phyloP scores from a whole-genome alignment of 495 filamentous ascomycete genomes.

The Aspergillus ellipticus region DNA sequence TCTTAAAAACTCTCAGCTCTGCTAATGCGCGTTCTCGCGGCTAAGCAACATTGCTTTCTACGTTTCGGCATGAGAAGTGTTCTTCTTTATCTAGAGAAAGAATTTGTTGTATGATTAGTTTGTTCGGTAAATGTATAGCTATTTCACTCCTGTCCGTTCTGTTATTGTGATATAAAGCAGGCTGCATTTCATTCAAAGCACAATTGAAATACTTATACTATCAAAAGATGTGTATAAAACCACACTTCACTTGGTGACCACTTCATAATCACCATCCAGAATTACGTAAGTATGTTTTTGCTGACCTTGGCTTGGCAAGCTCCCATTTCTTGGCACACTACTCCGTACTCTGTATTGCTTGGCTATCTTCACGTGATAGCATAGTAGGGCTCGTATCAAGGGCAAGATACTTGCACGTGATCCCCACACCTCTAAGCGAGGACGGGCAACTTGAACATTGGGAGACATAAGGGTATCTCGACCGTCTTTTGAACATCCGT shows the following conservation, averaged over 20 bases:
- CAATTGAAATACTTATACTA: background rate
- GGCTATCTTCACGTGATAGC: slow-evolving; percentile 19
- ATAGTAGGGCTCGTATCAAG: slow-evolving; percentile 17
- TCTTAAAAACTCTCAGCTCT: slow-evolving; percentile 28
- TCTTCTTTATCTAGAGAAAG: slow-evolving; percentile 19
- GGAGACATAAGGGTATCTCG: slow-evolving; percentile 9
- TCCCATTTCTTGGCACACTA: background rate
- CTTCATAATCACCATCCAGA: too few species aligned
- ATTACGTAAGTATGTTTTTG: too few species aligned
- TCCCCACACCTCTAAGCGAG: slow-evolving; percentile 31
- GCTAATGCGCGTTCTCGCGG: too few species aligned
- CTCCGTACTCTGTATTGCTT: too few species aligned
- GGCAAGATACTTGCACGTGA: slow-evolving; percentile 3
- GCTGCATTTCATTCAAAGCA: slow-evolving; percentile 17
- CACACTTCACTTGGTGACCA: background rate
- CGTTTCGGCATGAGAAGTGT: background rate
- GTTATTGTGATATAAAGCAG: slow-evolving; percentile 32
- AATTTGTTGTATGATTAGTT: slow-evolving; percentile 42
- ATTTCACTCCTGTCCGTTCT: slow-evolving; percentile 20
- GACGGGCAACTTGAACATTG: slow-evolving; percentile 9
- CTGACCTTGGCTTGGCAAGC: too few species aligned
- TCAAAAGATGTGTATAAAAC: background rate
- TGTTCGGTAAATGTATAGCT: slow-evolving; percentile 30
- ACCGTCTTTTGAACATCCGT: slow-evolving; percentile 28
- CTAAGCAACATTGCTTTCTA: background rate